A percentile compares a stretch with the other conserved stretches of the same genome.
Evolutionary conservation across 495 filamentous ascomycete species (phyloP).

Genomic region (Penicillium parvum): DNA sequence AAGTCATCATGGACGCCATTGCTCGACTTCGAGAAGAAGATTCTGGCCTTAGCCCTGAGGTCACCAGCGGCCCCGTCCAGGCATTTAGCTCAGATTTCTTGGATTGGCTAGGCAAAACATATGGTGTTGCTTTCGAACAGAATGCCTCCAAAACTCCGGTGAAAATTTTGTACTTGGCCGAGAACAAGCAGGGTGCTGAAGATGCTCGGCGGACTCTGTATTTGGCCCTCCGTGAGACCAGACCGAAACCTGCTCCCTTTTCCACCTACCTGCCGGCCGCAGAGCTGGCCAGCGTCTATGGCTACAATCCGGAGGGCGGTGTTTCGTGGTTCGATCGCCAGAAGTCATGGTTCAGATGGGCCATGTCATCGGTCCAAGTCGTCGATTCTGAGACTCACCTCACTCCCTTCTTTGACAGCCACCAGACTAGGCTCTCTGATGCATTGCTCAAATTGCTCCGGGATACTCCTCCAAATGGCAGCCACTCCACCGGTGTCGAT

Average conservation of each 20-base stretch:
- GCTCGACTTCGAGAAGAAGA: conserved; percentile 30
- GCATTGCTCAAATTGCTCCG: conserved; percentile 36
- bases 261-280: conserved; percentile 35
- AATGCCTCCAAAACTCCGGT: conserved; percentile 9
- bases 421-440: conserved; percentile 32
- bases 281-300: conserved; percentile 18
- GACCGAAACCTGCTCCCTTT: conserved; percentile 23
- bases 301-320: conserved; percentile 17
- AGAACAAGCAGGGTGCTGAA: conserved; percentile 31
- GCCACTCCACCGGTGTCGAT: neutral
- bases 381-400: conserved; percentile 4
- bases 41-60: conserved; percentile 18
- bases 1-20: conserved; percentile 38
- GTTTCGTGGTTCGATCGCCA: conserved; percentile 31
- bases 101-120: conserved; percentile 32
- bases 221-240: conserved; percentile 23
- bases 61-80: conserved; percentile 2
- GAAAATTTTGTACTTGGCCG: conserved; percentile 32
- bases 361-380: conserved; percentile 23
- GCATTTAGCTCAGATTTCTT: conserved; percentile 24
- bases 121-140: conserved; percentile 26
- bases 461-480: neutral
- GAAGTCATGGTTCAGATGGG: conserved; percentile 42
- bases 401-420: conserved; percentile 29
- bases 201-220: conserved; percentile 36